These are phyloP conservation scores for Lanmaoa rubissima DNA, from an alignment of 768 basidiomycete species.

Conservation along the genomic window DNA sequence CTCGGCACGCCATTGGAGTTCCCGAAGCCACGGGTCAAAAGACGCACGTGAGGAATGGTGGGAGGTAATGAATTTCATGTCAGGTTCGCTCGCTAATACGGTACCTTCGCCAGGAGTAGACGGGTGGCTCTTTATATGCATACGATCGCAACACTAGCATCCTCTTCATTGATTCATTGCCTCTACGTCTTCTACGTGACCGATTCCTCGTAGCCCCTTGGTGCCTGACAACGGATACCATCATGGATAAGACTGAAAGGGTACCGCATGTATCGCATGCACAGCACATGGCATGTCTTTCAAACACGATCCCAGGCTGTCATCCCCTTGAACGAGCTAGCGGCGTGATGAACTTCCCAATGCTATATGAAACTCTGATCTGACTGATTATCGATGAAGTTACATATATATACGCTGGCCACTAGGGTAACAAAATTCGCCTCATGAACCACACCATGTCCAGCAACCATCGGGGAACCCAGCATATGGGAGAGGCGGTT, in stretches of 20 bases:
- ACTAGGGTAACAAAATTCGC: not conserved
- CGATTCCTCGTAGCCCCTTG: not conserved
- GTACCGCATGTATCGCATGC: not conserved
- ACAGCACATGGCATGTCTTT: not conserved
- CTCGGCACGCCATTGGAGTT: constrained; percentile 78
- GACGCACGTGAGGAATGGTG: constrained; percentile 23
- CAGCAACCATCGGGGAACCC: not conserved
- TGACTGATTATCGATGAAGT: constrained; percentile 2
- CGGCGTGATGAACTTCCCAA: not conserved
- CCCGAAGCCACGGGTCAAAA: constrained; percentile 56
- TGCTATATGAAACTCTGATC: not conserved
- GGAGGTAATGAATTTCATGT: not conserved
- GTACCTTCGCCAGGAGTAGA: not conserved
- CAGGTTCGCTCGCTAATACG: not conserved
- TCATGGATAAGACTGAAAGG: not conserved
- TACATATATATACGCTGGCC: not conserved
- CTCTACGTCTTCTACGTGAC: not conserved
- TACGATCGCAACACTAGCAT: not conserved
- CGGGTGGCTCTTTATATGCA: not conserved
- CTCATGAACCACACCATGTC: not conserved
- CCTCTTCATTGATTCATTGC: not conserved
- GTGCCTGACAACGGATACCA: not conserved
- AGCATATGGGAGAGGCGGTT: not conserved
- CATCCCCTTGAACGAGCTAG: too few species aligned
- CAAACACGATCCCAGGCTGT: not conserved